A percentile compares a stretch with the other conserved stretches of the same genome.
Conservation (phyloP, 257 asterid genomes). For the Osmanthus fragrans region DNA sequence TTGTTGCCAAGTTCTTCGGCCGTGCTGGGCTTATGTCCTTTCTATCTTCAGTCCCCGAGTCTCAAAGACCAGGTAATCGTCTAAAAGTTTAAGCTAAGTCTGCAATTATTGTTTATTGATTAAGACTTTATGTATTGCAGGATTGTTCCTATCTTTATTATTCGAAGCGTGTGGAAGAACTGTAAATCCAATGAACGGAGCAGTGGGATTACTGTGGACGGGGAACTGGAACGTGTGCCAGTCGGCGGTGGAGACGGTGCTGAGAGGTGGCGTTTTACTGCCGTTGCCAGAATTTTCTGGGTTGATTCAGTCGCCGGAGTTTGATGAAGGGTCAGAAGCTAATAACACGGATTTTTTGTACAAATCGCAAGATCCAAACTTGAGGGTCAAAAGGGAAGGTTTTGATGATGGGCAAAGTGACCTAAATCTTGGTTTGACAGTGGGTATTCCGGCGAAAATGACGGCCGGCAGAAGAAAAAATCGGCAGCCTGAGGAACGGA, state of each 20-base stretch:
- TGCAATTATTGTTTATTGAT: too few relatives aligned
- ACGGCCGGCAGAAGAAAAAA: not conserved
- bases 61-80: slow-evolving; percentile 66
- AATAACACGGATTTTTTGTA: slow-evolving; percentile 13
- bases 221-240: slow-evolving; percentile 54
- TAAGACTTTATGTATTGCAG: slow-evolving; percentile 31
- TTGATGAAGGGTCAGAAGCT: slow-evolving; percentile 15
- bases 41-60: slow-evolving; percentile 61
- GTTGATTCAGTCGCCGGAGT: slow-evolving; percentile 13
- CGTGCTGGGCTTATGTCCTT: slow-evolving; percentile 92
- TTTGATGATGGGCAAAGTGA: not conserved
- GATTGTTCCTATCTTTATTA: slow-evolving; percentile 49
- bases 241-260: slow-evolving; percentile 52
- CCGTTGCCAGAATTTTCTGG: slow-evolving; percentile 27
- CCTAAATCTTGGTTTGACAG: not conserved
- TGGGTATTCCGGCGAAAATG: slow-evolving; percentile 5
- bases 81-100: too few relatives aligned
- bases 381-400: slow-evolving; percentile 9
- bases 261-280: slow-evolving; percentile 36
- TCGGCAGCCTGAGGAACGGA: slow-evolving; percentile 12
- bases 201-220: slow-evolving; percentile 45
- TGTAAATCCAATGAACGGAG: slow-evolving; percentile 49
- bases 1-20: slow-evolving; percentile 88
- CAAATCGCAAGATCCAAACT: slow-evolving; percentile 16
- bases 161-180: slow-evolving; percentile 57